Base-by-base conservation (phyloP, 345 rosid species). In the Lumnitzera racemosa region DNA sequence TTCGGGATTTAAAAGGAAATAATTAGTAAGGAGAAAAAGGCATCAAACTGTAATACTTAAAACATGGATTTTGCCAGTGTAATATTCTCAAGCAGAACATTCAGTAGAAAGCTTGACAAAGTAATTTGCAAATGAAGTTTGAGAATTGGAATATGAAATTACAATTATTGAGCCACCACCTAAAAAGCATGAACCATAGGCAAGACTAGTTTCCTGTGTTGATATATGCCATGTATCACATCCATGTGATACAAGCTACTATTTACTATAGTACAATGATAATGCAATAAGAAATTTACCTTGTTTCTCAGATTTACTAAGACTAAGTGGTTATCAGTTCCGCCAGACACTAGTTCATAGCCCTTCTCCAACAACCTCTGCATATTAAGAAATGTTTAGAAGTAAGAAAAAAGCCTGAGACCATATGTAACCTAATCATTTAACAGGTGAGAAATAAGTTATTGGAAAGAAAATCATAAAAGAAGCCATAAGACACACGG, bases 321-420 rank as follows among this genome's bases (percentile, higher is more conserved):
- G 53, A 91, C 98, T 61, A 91, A 63, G 80, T 91, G 98, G 72
- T 91, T 91, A 4, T 89, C 96, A 23, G 98, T 89, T 69, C 98
- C 98, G 62, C 96, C 98, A 59, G 98, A 91, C 16, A 91, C 96
- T 63, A 91, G 74, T 31, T 89, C 98, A 70, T 91, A 91, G 55
- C 91, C 96, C 68, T 61, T 82, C 61, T 72, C 80, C 41, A 82
- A 65, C 80, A 89, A 72, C 70, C 84, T 55, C 98, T 91, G 87
- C 76, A 79, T 20, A 70, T n/a, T 57, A 11, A 62, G 41, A 11
- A 49, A n/a, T 64, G 15, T 54, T 43, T 36, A 12, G 29, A 23
- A 24, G 15, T 25, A 7, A 23, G 15, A 25, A 50, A 20, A 54
- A 59, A 55, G 47, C 25, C 41, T 29, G 53, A 48, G 48, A 49